Evolutionary conservation across 768 basidiomycete genomes (phyloP).

Genomic region (Lactarius trivialis): DNA sequence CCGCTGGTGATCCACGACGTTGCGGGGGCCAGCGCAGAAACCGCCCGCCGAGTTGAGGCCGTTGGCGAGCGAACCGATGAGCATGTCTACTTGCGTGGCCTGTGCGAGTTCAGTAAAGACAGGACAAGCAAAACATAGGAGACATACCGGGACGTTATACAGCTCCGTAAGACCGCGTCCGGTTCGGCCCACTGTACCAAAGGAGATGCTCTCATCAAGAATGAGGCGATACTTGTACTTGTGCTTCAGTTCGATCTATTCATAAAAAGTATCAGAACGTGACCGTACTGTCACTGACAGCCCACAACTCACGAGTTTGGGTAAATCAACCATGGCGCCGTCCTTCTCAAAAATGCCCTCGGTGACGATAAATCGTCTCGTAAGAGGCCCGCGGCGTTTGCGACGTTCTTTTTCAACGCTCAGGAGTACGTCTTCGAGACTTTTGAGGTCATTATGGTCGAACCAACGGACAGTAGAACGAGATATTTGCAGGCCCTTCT

Average conservation of each 20-base stretch:
- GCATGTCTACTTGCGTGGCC: background rate
- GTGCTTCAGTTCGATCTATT: conserved; percentile 84
- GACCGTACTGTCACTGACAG: background rate
- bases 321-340: conserved; percentile 86
- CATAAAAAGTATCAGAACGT: background rate
- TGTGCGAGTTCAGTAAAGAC: background rate
- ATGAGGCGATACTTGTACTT: conserved; percentile 96
- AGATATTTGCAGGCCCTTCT: conserved; percentile 92
- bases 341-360: conserved; percentile 97
- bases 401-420: conserved; percentile 82
- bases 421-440: conserved; percentile 82
- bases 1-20: too few relatives aligned
- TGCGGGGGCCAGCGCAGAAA: background rate
- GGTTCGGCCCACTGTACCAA: conserved; percentile 87
- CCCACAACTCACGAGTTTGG: conserved; percentile 65
- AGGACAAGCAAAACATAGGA: background rate
- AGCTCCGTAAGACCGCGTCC: conserved; percentile 94
- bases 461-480: conserved; percentile 91
- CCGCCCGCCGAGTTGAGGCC: background rate
- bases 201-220: conserved; percentile 89
- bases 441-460: conserved; percentile 91
- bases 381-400: conserved; percentile 75
- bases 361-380: conserved; percentile 89
- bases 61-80: background rate
- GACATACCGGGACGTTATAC: conserved; percentile 78